phyloP scores from a whole-genome alignment of 2,329 filamentous ascomycete species.

The Rhynchosporium secalis region DNA sequence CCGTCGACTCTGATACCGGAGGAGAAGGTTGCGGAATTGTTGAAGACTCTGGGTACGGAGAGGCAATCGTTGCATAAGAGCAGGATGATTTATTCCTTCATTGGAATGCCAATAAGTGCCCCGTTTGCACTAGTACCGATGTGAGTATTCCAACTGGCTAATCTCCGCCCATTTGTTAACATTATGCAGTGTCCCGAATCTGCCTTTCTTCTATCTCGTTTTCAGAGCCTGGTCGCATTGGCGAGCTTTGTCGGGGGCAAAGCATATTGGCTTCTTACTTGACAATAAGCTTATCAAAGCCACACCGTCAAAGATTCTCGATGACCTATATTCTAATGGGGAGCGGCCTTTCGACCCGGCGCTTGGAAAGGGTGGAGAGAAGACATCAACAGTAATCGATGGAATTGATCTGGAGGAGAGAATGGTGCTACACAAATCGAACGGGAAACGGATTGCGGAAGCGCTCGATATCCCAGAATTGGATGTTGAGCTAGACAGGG shows the following conservation, averaged over 20 bases:
- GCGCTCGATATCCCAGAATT: slow-evolving; percentile 68
- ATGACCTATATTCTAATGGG: slow-evolving; percentile 64
- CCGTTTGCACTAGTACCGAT: slow-evolving; percentile 84
- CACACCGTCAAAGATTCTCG: slow-evolving; percentile 66
- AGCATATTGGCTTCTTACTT: slow-evolving; percentile 79
- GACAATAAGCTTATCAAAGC: slow-evolving; percentile 69
- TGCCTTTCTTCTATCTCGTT: slow-evolving; percentile 94
- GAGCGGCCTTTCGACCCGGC: slow-evolving; percentile 26
- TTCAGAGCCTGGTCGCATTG: slow-evolving; percentile 93
- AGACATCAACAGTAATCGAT: slow-evolving; percentile 22
- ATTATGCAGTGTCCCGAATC: slow-evolving; percentile 71
- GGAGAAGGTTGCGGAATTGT: slow-evolving; percentile 62
- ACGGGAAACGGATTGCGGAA: slow-evolving; percentile 59
- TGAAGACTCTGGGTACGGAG: slow-evolving; percentile 74
- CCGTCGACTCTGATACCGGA: slow-evolving; percentile 69
- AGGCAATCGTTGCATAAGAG: slow-evolving; percentile 74
- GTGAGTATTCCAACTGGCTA: slow-evolving; percentile 54
- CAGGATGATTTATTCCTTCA: slow-evolving; percentile 76
- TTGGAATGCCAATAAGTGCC: slow-evolving; percentile 78
- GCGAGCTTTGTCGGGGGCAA: slow-evolving; percentile 80
- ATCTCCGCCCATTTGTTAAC: slow-evolving; percentile 12
- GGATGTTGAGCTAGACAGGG: slow-evolving; percentile 71
- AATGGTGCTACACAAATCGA: slow-evolving; percentile 50
- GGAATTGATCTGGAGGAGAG: slow-evolving; percentile 37
- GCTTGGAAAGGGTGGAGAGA: slow-evolving; percentile 7